phyloP scores from a whole-genome alignment of 2,329 filamentous ascomycete genomes.

The Simplicillium aogashimaense region DNA sequence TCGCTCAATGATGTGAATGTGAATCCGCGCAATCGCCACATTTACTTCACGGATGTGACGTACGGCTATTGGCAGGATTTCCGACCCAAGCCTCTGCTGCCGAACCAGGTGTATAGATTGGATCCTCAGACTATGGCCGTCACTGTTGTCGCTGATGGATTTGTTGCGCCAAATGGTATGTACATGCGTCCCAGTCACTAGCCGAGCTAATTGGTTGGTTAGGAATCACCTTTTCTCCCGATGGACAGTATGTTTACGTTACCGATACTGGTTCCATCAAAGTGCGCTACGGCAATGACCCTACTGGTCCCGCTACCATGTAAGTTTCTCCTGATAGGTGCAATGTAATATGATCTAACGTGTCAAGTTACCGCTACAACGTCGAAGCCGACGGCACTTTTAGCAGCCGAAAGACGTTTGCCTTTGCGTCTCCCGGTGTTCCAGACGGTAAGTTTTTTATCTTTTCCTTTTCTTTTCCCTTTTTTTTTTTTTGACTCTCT shows the following conservation, averaged over 20 bases:
- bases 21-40: constrained; percentile 40
- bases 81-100: constrained; percentile 39
- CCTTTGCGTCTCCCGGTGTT: constrained; percentile 40
- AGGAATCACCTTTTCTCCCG: constrained; percentile 46
- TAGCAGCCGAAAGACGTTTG: constrained; percentile 42
- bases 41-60: constrained; percentile 56
- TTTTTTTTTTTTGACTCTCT: too few species aligned
- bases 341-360: not conserved
- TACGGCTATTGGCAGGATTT: constrained; percentile 52
- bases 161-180: constrained; percentile 42
- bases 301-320: constrained; percentile 34
- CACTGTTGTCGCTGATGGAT: constrained; percentile 46
- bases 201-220: not conserved
- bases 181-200: fast-evolving
- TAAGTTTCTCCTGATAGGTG: constrained; percentile 17
- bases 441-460: constrained; percentile 41
- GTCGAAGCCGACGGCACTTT: constrained; percentile 34
- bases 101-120: constrained; percentile 49
- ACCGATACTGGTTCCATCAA: constrained; percentile 44
- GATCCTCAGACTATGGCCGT: constrained; percentile 39
- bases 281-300: constrained; percentile 31
- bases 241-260: constrained; percentile 41
- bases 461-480: too few species aligned
- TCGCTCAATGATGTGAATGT: constrained; percentile 49
- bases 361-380: constrained; percentile 32